phyloP scores from a whole-genome alignment of 2,329 filamentous ascomycete species.

The Pseudocercospora crystallina region DNA sequence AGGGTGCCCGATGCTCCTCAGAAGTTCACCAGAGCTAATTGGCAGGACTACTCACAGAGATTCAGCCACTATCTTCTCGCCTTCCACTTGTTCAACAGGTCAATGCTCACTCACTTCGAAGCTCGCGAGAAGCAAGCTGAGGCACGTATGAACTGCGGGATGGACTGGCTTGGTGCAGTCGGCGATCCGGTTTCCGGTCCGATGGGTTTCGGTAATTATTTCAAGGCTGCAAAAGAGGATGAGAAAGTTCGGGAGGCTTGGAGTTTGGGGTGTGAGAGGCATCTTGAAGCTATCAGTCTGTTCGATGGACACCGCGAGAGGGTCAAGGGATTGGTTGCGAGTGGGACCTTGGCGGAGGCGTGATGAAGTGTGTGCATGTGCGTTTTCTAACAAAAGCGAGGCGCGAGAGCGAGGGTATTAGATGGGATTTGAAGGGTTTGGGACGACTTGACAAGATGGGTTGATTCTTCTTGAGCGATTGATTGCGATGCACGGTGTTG shows the following conservation, averaged over 20 bases:
- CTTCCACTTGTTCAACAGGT: constrained; percentile 57
- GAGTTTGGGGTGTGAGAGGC: constrained; percentile 59
- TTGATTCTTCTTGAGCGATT: too few species aligned
- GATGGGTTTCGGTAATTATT: constrained; percentile 58
- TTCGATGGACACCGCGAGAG: constrained; percentile 53
- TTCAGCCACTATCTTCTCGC: constrained; percentile 58
- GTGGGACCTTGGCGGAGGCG: constrained; percentile 25
- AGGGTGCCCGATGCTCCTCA: constrained; percentile 38
- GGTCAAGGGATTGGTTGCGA: constrained; percentile 32
- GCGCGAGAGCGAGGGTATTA: too few species aligned
- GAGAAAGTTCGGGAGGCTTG: constrained; percentile 62
- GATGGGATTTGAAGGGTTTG: too few species aligned
- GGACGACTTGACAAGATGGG: too few species aligned
- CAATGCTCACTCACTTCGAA: constrained; percentile 57
- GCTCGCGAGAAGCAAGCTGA: constrained; percentile 47
- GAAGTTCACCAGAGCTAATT: constrained; percentile 49
- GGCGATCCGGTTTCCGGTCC: constrained; percentile 28
- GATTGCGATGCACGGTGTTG: too few species aligned
- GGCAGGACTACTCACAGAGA: constrained; percentile 52
- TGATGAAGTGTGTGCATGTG: not conserved
- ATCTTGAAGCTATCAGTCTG: constrained; percentile 59
- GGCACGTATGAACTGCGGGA: constrained; percentile 37
- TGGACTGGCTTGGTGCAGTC: constrained; percentile 54
- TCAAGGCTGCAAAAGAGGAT: constrained; percentile 63
- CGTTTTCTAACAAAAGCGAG: too few species aligned